Evolutionary conservation across 352 stramenopile genomes (phyloP).

Genomic region (Blastocystis hominis): DNA sequence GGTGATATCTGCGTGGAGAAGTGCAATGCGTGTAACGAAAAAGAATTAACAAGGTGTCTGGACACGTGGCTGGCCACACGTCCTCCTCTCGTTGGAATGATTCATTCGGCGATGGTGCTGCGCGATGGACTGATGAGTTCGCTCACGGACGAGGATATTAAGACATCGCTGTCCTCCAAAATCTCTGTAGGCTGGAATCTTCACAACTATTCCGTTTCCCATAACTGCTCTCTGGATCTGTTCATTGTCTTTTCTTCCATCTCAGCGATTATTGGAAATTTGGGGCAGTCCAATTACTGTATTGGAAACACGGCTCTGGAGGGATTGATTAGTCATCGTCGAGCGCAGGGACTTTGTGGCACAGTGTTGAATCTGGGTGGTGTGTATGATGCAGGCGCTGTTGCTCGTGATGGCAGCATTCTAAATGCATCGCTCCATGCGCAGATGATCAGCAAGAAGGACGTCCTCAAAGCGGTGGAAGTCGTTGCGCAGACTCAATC

Average conservation of each 20-base stretch:
- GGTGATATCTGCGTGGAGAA: neutral
- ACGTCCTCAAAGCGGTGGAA: constrained; percentile 25
- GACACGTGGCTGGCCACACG: neutral
- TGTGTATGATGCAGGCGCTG: constrained; percentile 51
- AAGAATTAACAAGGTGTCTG: neutral
- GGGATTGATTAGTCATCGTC: neutral
- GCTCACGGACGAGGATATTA: neutral
- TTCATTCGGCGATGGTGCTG: constrained; percentile 52
- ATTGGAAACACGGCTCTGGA: constrained; percentile 28
- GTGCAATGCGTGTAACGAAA: neutral
- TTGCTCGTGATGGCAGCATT: constrained; percentile 18
- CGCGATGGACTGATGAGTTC: constrained; percentile 38
- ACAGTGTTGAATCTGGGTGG: constrained; percentile 24
- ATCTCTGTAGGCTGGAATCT: constrained; percentile 37
- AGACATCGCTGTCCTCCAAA: neutral
- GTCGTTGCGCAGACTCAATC: neutral
- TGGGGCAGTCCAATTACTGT: constrained; percentile 52
- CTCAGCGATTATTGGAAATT: constrained; percentile 7
- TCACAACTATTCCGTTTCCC: neutral
- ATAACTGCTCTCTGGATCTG: neutral
- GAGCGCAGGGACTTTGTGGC: neutral
- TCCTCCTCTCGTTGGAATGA: neutral
- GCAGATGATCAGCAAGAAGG: constrained; percentile 45
- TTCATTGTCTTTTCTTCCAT: constrained; percentile 51
- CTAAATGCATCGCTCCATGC: neutral